These are phyloP conservation scores for Urtica urens DNA, from an alignment of 306 rosid genomes.

Conservation along the genomic window DNA sequence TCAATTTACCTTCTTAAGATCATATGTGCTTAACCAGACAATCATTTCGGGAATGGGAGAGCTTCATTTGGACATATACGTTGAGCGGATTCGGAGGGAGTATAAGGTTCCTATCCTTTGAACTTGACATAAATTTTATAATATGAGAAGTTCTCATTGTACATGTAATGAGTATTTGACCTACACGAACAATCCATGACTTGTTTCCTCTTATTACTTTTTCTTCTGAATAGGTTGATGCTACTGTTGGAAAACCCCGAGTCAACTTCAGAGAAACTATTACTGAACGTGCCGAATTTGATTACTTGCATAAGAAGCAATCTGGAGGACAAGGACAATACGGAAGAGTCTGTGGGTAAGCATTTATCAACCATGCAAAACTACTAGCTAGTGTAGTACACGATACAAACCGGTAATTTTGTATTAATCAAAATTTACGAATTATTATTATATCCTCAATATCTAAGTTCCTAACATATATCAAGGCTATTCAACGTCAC, in stretches of 20 bases:
- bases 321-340: conserved; percentile 97
- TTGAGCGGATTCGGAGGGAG: conserved; percentile 91
- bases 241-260: conserved; percentile 94
- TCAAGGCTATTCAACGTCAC: no score
- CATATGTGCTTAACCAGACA: conserved; percentile 40
- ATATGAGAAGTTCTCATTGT: conserved; percentile 3
- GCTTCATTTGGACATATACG: conserved; percentile 89
- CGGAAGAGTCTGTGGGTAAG: conserved; percentile 97
- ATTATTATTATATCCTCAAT: background rate
- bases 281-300: conserved; percentile 84
- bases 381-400: background rate
- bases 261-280: conserved; percentile 98
- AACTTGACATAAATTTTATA: background rate
- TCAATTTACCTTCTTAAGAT: conserved; percentile 5
- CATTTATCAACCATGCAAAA: conserved; percentile 3
- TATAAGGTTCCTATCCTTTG: conserved; percentile 46
- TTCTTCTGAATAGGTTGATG: conserved; percentile 60
- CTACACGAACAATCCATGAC: conserved; percentile 2
- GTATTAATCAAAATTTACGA: no score
- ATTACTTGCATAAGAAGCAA: conserved; percentile 95
- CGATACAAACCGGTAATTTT: background rate
- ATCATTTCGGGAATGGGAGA: conserved; percentile 99
- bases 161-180: conserved; percentile 9
- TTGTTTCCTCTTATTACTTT: conserved; percentile 1
- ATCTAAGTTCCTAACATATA: no score